A percentile compares a stretch with the other conserved stretches of the same genome.
Evolutionary conservation across 345 rosid species (phyloP).

Genomic region (Populus euphratica): DNA sequence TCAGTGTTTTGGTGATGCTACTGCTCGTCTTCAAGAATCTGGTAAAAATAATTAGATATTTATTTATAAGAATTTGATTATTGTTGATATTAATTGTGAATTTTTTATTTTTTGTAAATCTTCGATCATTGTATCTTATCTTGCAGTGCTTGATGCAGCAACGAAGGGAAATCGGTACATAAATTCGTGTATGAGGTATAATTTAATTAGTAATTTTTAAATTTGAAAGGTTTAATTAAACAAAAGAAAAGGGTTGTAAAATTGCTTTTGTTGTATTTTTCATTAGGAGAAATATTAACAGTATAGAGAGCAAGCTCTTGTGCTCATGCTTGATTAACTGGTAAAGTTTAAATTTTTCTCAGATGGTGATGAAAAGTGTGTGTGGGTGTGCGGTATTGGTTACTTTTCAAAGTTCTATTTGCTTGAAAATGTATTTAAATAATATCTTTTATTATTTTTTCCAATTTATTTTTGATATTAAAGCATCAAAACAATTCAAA

Average conservation of each 20-base stretch:
- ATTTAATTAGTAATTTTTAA: background rate
- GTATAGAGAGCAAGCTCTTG: background rate
- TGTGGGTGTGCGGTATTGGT: too few relatives aligned
- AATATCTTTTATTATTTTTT: too few relatives aligned
- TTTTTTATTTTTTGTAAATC: background rate
- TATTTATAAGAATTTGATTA: background rate
- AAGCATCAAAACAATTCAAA: too few relatives aligned
- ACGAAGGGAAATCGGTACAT: constrained; percentile 86
- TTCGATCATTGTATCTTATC: constrained; percentile 3
- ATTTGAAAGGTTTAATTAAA: background rate
- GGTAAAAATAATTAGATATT: constrained; percentile 27
- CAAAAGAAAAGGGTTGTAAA: background rate
- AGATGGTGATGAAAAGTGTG: background rate
- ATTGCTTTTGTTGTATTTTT: too few relatives aligned
- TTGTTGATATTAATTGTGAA: background rate
- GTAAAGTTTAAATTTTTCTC: background rate
- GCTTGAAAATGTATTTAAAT: accelerated
- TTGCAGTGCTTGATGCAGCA: constrained; percentile 77
- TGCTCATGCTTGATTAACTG: too few relatives aligned
- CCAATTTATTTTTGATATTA: too few relatives aligned
- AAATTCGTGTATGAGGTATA: constrained; percentile 86
- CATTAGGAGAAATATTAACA: background rate
- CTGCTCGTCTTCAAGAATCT: constrained; percentile 74
- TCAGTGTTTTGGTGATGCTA: constrained; percentile 78
- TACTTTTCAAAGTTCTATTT: too few relatives aligned